Conservation (phyloP, 495 filamentous ascomycete genomes). For the Schizothecium vesticola region DNA sequence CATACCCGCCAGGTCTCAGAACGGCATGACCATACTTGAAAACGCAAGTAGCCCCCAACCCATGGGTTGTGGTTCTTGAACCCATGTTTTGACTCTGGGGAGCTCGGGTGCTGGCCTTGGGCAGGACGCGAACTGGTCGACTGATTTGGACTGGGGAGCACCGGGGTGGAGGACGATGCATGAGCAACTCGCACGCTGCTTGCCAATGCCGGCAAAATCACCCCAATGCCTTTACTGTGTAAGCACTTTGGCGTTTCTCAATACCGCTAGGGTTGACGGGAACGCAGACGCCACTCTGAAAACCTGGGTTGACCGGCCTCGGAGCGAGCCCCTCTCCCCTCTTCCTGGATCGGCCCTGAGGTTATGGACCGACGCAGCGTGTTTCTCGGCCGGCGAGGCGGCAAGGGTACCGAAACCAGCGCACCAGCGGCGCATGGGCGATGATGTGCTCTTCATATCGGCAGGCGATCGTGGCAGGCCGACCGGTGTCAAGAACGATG, state of each 20-base stretch:
- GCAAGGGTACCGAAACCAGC: conserved; percentile 21
- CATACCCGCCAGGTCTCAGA: neutral
- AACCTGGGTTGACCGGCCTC: conserved; percentile 22
- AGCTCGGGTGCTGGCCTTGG: conserved; percentile 5
- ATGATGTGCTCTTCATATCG: neutral
- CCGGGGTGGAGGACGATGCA: conserved; percentile 21
- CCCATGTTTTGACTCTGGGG: neutral
- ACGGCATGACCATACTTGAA: too few relatives aligned
- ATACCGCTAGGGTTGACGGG: conserved; percentile 24
- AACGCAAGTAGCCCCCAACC: neutral
- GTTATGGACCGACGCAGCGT: conserved; percentile 8
- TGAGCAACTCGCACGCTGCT: conserved; percentile 34
- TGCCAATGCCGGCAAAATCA: conserved; percentile 37
- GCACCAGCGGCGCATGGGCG: neutral
- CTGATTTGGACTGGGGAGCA: conserved; percentile 8
- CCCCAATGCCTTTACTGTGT: conserved; percentile 25
- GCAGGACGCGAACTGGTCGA: conserved; percentile 4
- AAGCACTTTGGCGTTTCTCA: conserved; percentile 21
- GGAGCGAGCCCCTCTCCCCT: neutral
- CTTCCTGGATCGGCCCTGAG: conserved; percentile 17
- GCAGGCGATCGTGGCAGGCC: neutral
- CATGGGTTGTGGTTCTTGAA: neutral
- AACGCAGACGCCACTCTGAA: conserved; percentile 17
- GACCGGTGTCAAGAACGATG: neutral
- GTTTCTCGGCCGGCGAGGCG: conserved; percentile 13